A percentile compares a stretch with the other conserved stretches of the same genome.
phyloP scores from a whole-genome alignment of 805 yeast species.

The Kurtzmaniella fragi region DNA sequence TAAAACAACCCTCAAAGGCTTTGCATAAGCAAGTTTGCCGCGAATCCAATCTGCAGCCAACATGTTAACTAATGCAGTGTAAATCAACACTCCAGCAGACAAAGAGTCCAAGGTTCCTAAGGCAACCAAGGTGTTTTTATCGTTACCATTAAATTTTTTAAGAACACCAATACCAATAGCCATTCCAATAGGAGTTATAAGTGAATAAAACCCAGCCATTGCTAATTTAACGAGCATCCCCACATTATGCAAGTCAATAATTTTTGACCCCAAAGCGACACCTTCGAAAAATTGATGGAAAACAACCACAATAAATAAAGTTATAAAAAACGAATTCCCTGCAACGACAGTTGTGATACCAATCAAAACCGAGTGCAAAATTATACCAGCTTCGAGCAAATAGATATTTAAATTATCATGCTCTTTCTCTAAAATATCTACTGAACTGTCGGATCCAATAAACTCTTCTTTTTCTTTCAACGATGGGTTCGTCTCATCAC shows the following conservation, averaged over 20 bases:
- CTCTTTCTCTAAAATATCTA: background rate
- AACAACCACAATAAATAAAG: slow-evolving; percentile 24
- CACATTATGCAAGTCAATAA: slow-evolving; percentile 11
- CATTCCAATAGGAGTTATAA: slow-evolving; percentile 27
- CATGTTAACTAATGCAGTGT: slow-evolving; percentile 29
- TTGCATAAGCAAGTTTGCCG: slow-evolving; percentile 15
- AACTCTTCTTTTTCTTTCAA: slow-evolving; percentile 1
- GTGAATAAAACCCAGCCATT: slow-evolving; percentile 17
- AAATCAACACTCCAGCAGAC: slow-evolving; percentile 29
- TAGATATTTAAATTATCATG: slow-evolving; percentile 10
- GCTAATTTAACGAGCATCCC: slow-evolving; percentile 7
- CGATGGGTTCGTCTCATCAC: background rate
- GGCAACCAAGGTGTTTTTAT: slow-evolving; percentile 24
- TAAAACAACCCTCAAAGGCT: slow-evolving; percentile 8
- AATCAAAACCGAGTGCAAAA: slow-evolving; percentile 26
- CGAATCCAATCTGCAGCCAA: slow-evolving; percentile 25
- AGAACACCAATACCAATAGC: slow-evolving; percentile 27
- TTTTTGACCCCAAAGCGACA: slow-evolving; percentile 23
- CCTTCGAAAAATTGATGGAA: slow-evolving; percentile 31
- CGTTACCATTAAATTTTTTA: slow-evolving; percentile 22
- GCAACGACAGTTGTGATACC: slow-evolving; percentile 27
- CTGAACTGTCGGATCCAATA: slow-evolving; percentile 1
- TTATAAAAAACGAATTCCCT: slow-evolving; percentile 22
- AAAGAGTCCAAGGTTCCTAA: slow-evolving; percentile 27
- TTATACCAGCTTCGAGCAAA: slow-evolving; percentile 22